A percentile compares a stretch with the other conserved stretches of the same genome.
Conservation (phyloP, 163 green algal genomes). For the Coccomyxa subellipsoidea region DNA sequence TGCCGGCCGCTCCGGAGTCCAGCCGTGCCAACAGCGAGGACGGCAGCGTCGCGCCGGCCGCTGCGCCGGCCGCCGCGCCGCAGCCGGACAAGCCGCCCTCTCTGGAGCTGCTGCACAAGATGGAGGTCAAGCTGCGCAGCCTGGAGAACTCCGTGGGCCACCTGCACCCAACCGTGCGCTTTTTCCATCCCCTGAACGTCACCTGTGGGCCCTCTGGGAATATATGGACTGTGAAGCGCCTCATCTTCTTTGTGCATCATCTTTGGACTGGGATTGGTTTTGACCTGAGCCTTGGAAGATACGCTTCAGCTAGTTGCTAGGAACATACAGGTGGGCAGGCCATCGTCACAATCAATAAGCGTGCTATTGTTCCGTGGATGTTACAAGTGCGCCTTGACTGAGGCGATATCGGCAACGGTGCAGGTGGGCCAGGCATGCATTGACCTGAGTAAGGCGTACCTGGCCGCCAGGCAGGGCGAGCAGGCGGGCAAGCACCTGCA, state of each 20-base stretch:
- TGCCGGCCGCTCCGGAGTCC: neutral
- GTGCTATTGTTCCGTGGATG: no score
- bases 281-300: neutral
- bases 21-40: neutral
- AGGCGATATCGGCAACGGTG: no score
- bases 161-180: neutral
- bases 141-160: neutral
- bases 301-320: neutral
- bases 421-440: neutral
- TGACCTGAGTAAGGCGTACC: neutral
- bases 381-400: no score
- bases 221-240: neutral
- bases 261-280: neutral
- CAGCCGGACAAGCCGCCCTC: neutral
- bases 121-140: neutral
- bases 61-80: neutral
- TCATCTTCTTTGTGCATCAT: neutral
- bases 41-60: neutral
- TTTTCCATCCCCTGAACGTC: neutral
- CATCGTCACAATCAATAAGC: neutral
- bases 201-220: no score
- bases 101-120: neutral
- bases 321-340: neutral
- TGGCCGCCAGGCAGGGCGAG: neutral
- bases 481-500: neutral